phyloP scores from a whole-genome alignment of 495 filamentous ascomycete genomes.

The Tuber indicum region DNA sequence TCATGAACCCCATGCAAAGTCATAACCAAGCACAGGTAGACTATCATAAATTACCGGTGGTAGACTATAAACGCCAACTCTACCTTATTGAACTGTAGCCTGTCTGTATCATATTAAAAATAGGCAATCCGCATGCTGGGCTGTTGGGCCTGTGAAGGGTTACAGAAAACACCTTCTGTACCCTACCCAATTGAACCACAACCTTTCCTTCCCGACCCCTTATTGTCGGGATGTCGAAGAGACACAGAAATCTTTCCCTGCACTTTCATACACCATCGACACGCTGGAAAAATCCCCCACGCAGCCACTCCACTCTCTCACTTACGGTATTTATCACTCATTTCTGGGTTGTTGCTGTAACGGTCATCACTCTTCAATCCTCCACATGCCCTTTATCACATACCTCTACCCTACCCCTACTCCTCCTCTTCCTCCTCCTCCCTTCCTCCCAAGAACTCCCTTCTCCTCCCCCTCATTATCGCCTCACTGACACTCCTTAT shows the following conservation, averaged over 20 bases:
- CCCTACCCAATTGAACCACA: slow-evolving; percentile 10
- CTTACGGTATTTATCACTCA: slow-evolving; percentile 9
- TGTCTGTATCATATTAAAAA: background rate
- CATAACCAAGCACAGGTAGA: background rate
- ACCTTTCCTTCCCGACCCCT: background rate
- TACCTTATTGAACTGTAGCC: background rate
- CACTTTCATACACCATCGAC: background rate
- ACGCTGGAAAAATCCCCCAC: background rate
- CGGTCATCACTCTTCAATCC: slow-evolving; percentile 9
- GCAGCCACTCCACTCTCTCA: slow-evolving; percentile 11
- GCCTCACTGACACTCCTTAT: slow-evolving; percentile 19
- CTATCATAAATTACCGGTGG: background rate
- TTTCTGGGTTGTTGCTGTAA: slow-evolving; percentile 10
- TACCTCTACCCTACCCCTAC: slow-evolving; percentile 19
- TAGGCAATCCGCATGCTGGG: background rate
- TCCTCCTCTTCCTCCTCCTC: slow-evolving; percentile 22
- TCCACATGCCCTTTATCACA: slow-evolving; percentile 16
- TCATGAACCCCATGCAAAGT: background rate
- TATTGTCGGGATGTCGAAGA: slow-evolving; percentile 26
- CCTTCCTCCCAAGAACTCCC: slow-evolving; percentile 15
- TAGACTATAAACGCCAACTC: background rate
- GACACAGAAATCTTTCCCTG: slow-evolving; percentile 7
- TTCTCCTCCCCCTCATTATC: background rate
- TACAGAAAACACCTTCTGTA: background rate
- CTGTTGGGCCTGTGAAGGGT: background rate